These are phyloP conservation scores for Telfairia occidentalis DNA, from an alignment of 331 rosid species.

Conservation along the genomic window DNA sequence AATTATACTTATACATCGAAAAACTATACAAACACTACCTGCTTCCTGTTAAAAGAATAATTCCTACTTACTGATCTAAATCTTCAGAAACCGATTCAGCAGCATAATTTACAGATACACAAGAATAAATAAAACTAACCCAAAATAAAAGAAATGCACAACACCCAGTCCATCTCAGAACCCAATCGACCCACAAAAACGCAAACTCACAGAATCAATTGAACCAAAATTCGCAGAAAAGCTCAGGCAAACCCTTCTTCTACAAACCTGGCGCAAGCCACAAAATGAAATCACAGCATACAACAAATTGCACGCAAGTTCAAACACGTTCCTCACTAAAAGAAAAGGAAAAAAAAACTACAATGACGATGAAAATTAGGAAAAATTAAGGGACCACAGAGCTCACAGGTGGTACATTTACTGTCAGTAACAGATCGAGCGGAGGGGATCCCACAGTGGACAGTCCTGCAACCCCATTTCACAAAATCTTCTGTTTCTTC, in stretches of 20 bases:
- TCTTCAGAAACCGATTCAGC: not conserved
- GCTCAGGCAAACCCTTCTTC: not conserved
- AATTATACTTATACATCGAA: not conserved
- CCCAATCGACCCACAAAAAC: not conserved
- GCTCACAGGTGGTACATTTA: conserved; percentile 33
- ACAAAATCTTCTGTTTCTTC: conserved; percentile 11
- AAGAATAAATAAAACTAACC: not conserved
- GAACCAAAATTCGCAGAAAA: not conserved
- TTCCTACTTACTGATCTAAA: conserved; percentile 7
- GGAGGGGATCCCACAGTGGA: conserved; percentile 30
- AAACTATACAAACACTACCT: not conserved
- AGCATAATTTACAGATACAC: not conserved
- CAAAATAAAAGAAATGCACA: conserved; percentile 1
- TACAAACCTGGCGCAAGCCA: not conserved
- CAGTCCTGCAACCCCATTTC: conserved; percentile 11
- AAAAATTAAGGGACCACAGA: conserved; percentile 21
- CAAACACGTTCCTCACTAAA: not conserved
- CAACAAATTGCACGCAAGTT: not conserved
- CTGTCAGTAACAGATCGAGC: conserved; percentile 40
- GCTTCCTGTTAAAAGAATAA: not conserved
- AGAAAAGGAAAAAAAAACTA: not conserved
- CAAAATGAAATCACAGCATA: not conserved
- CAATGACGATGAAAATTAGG: conserved; percentile 4
- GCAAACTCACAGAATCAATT: not conserved
- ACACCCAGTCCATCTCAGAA: not conserved